phyloP scores from a whole-genome alignment of 192 early-diverging fungal genomes.

The Coemansia erecta region DNA sequence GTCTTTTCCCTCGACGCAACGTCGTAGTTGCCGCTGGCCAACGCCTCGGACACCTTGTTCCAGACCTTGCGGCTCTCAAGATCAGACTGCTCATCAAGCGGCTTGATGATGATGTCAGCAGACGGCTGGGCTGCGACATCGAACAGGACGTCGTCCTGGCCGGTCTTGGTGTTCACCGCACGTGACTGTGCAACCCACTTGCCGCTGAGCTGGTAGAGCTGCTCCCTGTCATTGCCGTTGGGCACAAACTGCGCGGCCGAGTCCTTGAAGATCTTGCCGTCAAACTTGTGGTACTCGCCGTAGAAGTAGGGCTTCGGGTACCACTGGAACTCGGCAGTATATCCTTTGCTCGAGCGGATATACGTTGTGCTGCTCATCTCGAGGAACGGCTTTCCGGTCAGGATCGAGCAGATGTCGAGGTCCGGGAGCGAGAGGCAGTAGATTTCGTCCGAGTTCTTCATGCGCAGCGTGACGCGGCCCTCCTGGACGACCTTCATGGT shows the following conservation, averaged over 20 bases:
- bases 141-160: conserved; percentile 56
- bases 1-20: conserved; percentile 69
- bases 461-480: conserved; percentile 66
- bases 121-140: conserved; percentile 57
- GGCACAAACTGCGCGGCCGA: conserved; percentile 18
- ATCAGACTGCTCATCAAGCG: conserved; percentile 58
- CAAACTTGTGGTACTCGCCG: conserved; percentile 78
- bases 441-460: conserved; percentile 61
- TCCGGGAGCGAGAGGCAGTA: conserved; percentile 74
- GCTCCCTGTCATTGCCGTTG: conserved; percentile 18
- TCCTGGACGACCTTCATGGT: conserved; percentile 76
- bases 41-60: conserved; percentile 65
- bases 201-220: conserved; percentile 56
- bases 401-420: conserved; percentile 72
- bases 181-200: conserved; percentile 69
- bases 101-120: conserved; percentile 56
- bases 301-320: conserved; percentile 74
- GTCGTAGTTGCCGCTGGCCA: conserved; percentile 64
- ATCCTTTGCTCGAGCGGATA: conserved; percentile 58
- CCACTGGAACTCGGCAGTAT: conserved; percentile 66
- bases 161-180: conserved; percentile 54
- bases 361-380: conserved; percentile 61
- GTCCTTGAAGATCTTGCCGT: conserved; percentile 55
- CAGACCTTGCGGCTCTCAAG: conserved; percentile 72
- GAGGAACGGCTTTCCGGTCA: conserved; percentile 63